Conservation (phyloP, 2,329 filamentous ascomycete species). For the Scopulariopsis brevicaulis region DNA sequence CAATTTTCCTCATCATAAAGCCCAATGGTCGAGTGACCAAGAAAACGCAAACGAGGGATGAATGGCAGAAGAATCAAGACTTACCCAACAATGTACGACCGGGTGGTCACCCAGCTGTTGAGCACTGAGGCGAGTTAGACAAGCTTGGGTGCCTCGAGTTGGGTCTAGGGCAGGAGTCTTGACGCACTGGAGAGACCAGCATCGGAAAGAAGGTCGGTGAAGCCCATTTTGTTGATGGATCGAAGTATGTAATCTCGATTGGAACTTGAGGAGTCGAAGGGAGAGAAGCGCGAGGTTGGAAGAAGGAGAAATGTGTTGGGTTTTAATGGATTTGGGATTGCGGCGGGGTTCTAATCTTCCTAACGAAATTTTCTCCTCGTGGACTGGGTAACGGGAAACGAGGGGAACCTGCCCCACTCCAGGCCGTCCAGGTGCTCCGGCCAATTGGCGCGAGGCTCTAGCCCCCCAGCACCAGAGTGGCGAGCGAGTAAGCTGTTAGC, state of each 20-base stretch:
- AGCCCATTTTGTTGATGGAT: conserved; percentile 46
- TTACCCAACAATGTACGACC: conserved; percentile 77
- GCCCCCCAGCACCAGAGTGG: background rate
- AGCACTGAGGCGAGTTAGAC: conserved; percentile 36
- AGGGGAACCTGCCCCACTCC: background rate
- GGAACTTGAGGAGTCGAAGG: conserved; percentile 15
- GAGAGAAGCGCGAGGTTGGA: conserved; percentile 15
- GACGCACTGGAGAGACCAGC: conserved; percentile 41
- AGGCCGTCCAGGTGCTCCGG: background rate
- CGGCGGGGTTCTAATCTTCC: conserved; percentile 20
- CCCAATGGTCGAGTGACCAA: background rate
- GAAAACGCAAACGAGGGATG: conserved; percentile 4
- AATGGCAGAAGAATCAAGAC: conserved; percentile 22
- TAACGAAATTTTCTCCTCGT: conserved; percentile 3
- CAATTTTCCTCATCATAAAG: conserved; percentile 68
- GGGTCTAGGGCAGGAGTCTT: conserved; percentile 9
- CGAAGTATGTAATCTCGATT: conserved; percentile 1
- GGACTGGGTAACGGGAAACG: conserved; percentile 1
- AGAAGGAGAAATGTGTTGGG: conserved; percentile 7
- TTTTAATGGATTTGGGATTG: conserved; percentile 6
- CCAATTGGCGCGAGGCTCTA: background rate
- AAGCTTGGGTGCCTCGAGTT: conserved; percentile 5
- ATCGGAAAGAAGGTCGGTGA: conserved; percentile 56
- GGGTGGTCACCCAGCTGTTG: conserved; percentile 62
- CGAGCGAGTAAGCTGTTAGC: background rate